Base-by-base conservation (phyloP, 306 rosid genomes). In the Cercis canadensis region DNA sequence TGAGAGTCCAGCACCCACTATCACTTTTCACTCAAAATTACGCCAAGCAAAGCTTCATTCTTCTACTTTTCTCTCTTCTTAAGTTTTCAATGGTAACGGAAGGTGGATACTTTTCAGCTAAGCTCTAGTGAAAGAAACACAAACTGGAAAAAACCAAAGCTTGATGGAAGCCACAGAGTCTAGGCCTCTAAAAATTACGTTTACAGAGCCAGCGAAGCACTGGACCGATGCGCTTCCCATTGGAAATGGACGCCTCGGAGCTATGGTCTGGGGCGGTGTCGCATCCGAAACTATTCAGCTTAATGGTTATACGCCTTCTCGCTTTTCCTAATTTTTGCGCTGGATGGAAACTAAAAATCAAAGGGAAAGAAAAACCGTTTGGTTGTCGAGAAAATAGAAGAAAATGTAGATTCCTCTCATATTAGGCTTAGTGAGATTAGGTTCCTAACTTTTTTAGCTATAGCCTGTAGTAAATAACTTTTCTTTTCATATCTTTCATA, bases 241-340 rank as follows among this genome's bases (percentile, higher is more conserved):
- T 9, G 97, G 97, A 9, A 90, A 90, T 76, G 97, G 97, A 5
- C 86, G 94, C 11, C 90, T 88, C 14, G 97, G 97, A 37, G 97
- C 97, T 54, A 86, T 90, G 94, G 77, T 90, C 4, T 86, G 92
- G 90, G 97, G 97, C 16, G 83, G 83, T 34, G 73, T 86, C 7
- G 59, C 80, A 0, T 78, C 88, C 0, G 97, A 90, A 67, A 72
- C 72, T 46, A 77, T 90, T 60, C 94, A 88, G 78, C 87, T 90
- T 63, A 90, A 86, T 41, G 94, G 96, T 88, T 5, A 62, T 16
- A 36, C 12, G 6, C 36, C 7, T 62, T 18, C 0, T 13, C 45
- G 46, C 12, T 5, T 3, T 16, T 60, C 53, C 40, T 15, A 7
- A 15, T 51, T 51, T 19, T 16, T 6, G 4, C 21, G 3, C 29